Evolutionary conservation across 2,329 filamentous ascomycete genomes (phyloP), one percentile per base, ranked within the genome.

Genomic region (Paraphoma sp.): DNA sequence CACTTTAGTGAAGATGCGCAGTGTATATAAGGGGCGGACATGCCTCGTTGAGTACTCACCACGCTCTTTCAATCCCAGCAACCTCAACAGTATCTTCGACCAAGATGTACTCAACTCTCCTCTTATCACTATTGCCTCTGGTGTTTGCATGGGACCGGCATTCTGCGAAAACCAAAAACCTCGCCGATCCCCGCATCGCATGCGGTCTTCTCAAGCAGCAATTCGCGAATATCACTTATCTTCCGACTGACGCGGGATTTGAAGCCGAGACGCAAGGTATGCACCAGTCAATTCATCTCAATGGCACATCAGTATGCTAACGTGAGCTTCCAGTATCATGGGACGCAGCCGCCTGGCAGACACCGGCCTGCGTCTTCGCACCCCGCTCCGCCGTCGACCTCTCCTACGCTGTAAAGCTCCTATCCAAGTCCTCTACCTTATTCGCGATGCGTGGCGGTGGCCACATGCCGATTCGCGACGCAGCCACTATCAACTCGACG

Each of bases 361-460:
- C 30, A 4, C 65, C 67, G 1, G 62, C 63, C 6, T 69, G 67
- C 41, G 46, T 68, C 12, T 63, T 67, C 41, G 57, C 56, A 3
- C 64, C 67, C 5, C 23, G 16, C 29, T 47, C 49, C 45, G 63
- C 61, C 10, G 29, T 62, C 38, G 43, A 67, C 6, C 46, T 71
- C 14, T 65, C 67, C 2, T 54, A 47, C 8, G 62, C 60, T 28
- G 53, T 69, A 14, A 59, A 58, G 36, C 51, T 51, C 16, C 38
- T 68, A 1, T 44, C 23, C 6, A 57, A 57, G 12, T 56, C 54
- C 12, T 62, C 56, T 1, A 65, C 60, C 7, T 52, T n/a, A 6
- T 69, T 70, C 33, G 59, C 68, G 3, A 60, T 68, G 51, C 60
- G 62, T 7, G 62, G 68, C 23, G 67, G 67, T 4, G 67, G 68